Base-by-base conservation (phyloP, 2,329 filamentous ascomycete species). In the Samsoniella hepiali region DNA sequence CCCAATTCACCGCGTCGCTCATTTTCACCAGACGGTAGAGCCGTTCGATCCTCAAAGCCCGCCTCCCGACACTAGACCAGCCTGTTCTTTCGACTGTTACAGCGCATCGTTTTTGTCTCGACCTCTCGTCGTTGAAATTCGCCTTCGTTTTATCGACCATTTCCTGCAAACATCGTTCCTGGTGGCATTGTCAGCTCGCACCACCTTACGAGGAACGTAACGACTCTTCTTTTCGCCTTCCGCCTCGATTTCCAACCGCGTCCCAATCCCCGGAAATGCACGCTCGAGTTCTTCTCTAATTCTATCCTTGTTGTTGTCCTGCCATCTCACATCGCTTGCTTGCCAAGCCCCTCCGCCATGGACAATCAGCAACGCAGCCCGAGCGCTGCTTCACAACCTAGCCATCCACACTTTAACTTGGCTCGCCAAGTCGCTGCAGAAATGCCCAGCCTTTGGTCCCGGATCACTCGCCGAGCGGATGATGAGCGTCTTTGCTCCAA, bases 401-500 rank as follows among this genome's bases (percentile, higher is more conserved):
- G 34, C 17, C 60, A 63, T 57, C 60, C 60, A n/a, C 60, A 57
- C n/a, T 9, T 8, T 11, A 63, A 51, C 44, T 34, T 63, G 45
- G 60, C 53, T 29, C 53, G 60, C 45, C 60, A 57, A 57, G 53
- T 51, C 17, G 44, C 53, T 29, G 10, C 60, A 13, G 53, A 63
- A 17, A 36, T 57, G 40, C 63, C 58, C 31, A 57, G 45, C 32
- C 27, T 59, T n/a, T 65, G 51, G 49, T 54, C 42, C 34, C 54
- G 55, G 7, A 62, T 65, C 36, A 15, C 31, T 29, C 63, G 59
- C 36, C 34, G 63, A 44, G 17, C 58, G 22, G 63, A 62, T 31
- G 54, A 58, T 2, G 59, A 49, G 10, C 31, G 50, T 8, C 34
- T 50, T 27, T 62, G 62, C 64, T 61, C 69, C 57, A 67, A 75